These are phyloP conservation scores for Beta vulgaris DNA, from an alignment of 148 eudicot species.

Conservation along the genomic window DNA sequence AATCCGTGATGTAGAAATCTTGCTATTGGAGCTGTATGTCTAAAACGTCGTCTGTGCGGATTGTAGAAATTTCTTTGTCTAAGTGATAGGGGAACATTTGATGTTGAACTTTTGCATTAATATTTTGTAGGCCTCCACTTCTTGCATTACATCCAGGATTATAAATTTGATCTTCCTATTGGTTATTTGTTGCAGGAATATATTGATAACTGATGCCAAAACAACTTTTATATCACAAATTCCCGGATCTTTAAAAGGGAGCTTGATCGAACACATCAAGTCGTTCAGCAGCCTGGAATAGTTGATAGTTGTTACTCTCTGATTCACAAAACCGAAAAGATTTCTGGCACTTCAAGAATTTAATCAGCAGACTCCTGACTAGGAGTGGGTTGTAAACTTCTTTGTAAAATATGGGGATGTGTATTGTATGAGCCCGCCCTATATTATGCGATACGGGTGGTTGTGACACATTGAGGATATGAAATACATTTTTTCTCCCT, in stretches of 20 bases:
- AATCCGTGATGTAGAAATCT: not conserved
- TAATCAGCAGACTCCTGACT: not conserved
- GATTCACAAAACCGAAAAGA: not conserved
- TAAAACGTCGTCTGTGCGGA: not conserved
- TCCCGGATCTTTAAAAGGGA: constrained; percentile 73
- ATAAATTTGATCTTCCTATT: not conserved
- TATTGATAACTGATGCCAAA: constrained; percentile 67
- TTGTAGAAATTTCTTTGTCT: not conserved
- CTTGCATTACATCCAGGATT: not conserved
- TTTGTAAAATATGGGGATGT: not conserved
- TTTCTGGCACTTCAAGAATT: not conserved
- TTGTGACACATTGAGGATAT: not conserved
- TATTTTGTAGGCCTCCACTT: not conserved
- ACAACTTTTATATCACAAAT: constrained; percentile 46
- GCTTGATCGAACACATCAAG: constrained; percentile 51
- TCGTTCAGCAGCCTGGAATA: constrained; percentile 48
- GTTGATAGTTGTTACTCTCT: not conserved
- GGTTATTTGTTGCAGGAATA: constrained; percentile 45
- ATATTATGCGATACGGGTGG: not conserved
- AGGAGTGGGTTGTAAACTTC: constrained; percentile 3
- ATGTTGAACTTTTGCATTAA: not conserved
- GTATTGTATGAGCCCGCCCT: not conserved
- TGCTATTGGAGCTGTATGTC: not conserved
- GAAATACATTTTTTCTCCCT: too few relatives aligned
- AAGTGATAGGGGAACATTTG: not conserved